Base-by-base conservation (phyloP, 495 filamentous ascomycete species). In the Hyaloscypha finlandica region DNA sequence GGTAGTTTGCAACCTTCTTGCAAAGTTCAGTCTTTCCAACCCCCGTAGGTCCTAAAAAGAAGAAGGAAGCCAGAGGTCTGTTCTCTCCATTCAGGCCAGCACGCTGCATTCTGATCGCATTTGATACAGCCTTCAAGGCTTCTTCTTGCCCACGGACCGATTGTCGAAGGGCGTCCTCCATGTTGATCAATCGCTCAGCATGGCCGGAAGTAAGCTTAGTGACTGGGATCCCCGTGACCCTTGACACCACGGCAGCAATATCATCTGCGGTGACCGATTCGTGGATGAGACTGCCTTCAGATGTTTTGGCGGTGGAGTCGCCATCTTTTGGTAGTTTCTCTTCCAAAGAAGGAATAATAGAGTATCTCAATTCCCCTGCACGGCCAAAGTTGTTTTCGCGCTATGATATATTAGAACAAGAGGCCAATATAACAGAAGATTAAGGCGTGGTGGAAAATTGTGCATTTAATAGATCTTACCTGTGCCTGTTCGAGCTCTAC, bases 11-110 rank as follows among this genome's bases (percentile, higher is more conserved):
- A 74, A 99, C 90, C 70, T 93, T 94, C 84, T 99, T 99, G 84
- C 93, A 97, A 6, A 97, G 84, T 70, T 97, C 95, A 2, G 94
- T 99, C 77, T 99, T 99, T 59, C 95, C 95, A 33, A 97, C 94
- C 70, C 95, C 94, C 16, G 95, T 99, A 8, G 95, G 95, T 0
- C 95, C 95, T 20, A 98, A 84, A 83, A 98, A 97, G 90, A 98
- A 97, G 84, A 98, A 98, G 6, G 89, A 93, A 2, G 94, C 95
- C 9, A 96, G 80, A 1, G 95, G 94, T 1, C 94, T 87, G 72
- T 97, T 96, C 68, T 97, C 92, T 29, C 92, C 92, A 69, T 89
- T 93, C 35, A 98, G 83, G 9, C 95, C 95, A 30, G 95, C 95
- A 63, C 95, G 83, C 75, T 99, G 95, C 87, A 97, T 91, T 22